These are phyloP conservation scores for Russula emetica DNA, from an alignment of 768 basidiomycete species.

Conservation along the genomic window DNA sequence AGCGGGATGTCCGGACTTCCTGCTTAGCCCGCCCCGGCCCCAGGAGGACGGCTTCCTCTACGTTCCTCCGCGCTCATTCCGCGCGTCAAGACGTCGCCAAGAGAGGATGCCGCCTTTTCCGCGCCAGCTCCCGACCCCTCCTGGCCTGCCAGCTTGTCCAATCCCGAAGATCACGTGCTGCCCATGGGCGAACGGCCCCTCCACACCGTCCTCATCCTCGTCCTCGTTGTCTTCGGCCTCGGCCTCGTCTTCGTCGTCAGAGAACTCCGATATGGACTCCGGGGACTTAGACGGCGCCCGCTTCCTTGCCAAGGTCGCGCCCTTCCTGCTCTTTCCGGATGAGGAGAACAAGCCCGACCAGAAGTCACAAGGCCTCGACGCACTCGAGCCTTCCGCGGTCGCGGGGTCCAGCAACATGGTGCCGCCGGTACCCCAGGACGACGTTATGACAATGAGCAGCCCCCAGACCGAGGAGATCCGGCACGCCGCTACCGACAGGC, in stretches of 20 bases:
- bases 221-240: neutral
- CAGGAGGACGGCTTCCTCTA: slow-evolving; percentile 18
- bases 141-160: neutral
- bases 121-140: slow-evolving; percentile 18
- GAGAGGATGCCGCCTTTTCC: neutral
- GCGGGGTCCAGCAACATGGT: neutral
- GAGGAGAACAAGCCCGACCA: neutral
- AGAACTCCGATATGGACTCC: neutral
- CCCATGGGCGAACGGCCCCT: neutral
- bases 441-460: neutral
- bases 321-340: neutral
- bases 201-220: neutral
- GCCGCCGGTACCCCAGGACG: neutral
- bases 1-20: neutral
- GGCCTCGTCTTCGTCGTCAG: too few species aligned
- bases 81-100: neutral
- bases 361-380: neutral
- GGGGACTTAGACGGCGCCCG: neutral
- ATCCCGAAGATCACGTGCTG: slow-evolving; percentile 1
- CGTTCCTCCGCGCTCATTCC: slow-evolving; percentile 3
- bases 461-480: slow-evolving; percentile 30
- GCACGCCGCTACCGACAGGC: slow-evolving; percentile 28
- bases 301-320: neutral
- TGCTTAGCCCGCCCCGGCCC: neutral
- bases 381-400: neutral